phyloP scores from a whole-genome alignment of 352 stramenopile species.

The Phytophthora crassamura region DNA sequence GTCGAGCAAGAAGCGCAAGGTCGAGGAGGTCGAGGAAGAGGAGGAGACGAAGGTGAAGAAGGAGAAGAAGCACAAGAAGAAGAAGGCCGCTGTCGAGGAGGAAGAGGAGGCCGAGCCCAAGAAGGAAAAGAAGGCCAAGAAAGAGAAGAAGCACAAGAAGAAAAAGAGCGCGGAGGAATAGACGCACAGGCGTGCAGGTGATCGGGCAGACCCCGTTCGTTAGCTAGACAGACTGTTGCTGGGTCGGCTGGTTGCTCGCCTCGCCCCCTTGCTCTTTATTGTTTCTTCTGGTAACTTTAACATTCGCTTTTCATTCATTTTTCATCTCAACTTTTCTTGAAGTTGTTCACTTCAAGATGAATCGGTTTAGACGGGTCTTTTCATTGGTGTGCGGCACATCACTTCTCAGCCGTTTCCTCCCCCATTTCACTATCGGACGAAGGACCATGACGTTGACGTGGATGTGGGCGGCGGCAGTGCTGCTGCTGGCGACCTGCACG shows the following conservation, averaged over 20 bases:
- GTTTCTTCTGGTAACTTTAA: conserved; percentile 42
- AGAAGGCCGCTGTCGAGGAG: conserved; percentile 65
- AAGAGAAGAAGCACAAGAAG: conserved; percentile 50
- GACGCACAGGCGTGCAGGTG: conserved; percentile 33
- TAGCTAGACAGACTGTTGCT: conserved; percentile 34
- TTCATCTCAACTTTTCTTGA: conserved; percentile 1
- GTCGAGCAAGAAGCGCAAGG: conserved; percentile 90
- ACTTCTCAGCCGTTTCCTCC: neutral
- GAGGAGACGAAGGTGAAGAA: conserved; percentile 81
- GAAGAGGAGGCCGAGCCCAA: conserved; percentile 29
- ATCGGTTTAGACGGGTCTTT: too few species aligned
- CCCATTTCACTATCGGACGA: conserved; percentile 12
- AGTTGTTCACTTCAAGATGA: neutral
- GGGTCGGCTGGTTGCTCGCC: conserved; percentile 24
- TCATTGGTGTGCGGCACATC: too few species aligned
- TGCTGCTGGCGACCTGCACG: conserved; percentile 38
- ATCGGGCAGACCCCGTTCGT: conserved; percentile 16
- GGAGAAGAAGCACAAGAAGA: conserved; percentile 89
- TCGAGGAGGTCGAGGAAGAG: conserved; percentile 67
- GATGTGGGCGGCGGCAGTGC: conserved; percentile 43
- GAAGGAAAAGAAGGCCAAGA: conserved; percentile 34
- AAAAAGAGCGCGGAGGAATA: conserved; percentile 60
- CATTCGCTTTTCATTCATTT: conserved; percentile 38
- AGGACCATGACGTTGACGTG: conserved; percentile 27
- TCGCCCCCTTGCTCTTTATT: conserved; percentile 32